Percentiles rank a stretch among this genome's conserved stretches.
These are phyloP conservation scores for Hemileia vastatrix DNA, from an alignment of 1,284 basidiomycete genomes.

Conservation along the genomic window DNA sequence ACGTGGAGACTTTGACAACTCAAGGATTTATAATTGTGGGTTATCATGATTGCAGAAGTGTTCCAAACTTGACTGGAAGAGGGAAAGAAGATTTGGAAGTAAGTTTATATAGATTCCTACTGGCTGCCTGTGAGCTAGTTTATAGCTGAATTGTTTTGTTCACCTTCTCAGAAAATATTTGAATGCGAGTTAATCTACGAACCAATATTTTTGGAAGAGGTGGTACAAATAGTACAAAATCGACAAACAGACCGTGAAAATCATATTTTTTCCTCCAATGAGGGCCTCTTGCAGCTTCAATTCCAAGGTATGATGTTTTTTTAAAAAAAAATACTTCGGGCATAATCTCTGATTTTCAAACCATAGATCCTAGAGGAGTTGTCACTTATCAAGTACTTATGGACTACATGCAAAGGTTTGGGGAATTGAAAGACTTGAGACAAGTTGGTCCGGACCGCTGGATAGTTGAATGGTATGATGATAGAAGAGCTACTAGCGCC, in stretches of 20 bases:
- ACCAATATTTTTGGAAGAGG: no score
- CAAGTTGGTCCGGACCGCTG: constrained; percentile 5
- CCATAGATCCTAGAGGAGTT: constrained; percentile 17
- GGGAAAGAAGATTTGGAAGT: constrained; percentile 13
- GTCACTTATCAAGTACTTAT: constrained; percentile 17
- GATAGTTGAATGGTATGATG: constrained; percentile 19
- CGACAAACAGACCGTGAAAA: constrained; percentile 21
- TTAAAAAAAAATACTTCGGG: no score
- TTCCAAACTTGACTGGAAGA: constrained; percentile 10
- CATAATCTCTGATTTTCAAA: no score
- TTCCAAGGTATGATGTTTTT: constrained; percentile 17
- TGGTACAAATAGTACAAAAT: no score
- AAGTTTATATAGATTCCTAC: neutral
- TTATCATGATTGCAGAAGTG: constrained; percentile 12
- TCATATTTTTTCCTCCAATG: constrained; percentile 17
- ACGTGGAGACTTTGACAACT: constrained; percentile 20
- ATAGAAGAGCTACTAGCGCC: constrained; percentile 10
- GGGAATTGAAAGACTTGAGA: constrained; percentile 16
- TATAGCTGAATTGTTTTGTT: neutral
- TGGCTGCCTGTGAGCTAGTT: neutral
- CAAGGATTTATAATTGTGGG: constrained; percentile 19
- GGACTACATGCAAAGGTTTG: constrained; percentile 16
- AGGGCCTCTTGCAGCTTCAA: constrained; percentile 10
- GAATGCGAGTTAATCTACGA: no score
- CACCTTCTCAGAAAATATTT: no score